Evolutionary conservation across 306 rosid genomes (phyloP), one percentile per base, ranked within the genome.

Genomic region (Corylus heterophylla): DNA sequence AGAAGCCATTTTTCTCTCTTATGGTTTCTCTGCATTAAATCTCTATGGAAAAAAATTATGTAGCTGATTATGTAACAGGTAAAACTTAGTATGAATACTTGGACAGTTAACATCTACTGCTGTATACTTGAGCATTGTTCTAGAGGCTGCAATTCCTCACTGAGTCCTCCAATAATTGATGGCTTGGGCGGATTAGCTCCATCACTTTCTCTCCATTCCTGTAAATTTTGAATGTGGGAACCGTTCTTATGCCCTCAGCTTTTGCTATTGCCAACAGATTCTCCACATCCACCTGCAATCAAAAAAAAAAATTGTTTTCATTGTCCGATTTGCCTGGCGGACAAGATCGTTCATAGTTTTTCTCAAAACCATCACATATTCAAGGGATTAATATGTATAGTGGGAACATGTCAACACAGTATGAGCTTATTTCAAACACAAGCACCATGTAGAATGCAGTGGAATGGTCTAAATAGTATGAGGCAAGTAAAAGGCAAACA

Each of bases 211-310:
- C 91, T 20, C 97, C 97, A 18, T 92, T 88, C 87, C 88, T 94
- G 85, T 90, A 94, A 20, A 94, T 87, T 82, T 92, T 92, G 76
- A 94, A 90, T 13, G 98, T 84, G 62, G 97, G 97, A 44, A 92
- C 85, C 2, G 70, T 74, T 83, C 85, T 91, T 79, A 91, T 85
- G 91, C 83, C 82, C 81, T 93, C 94, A 5, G 89, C 83, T 80
- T 93, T 93, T 12, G 96, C 92, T 77, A 91, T 63, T 18, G 88
- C 80, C 58, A 84, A 49, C 78, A 83, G 87, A 91, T 91, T 94
- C 83, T 89, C 97, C 56, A 89, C 92, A 25, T 91, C 92, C 86
- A 91, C 97, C 97, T 93, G 69, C 82, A 81, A 73, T 72, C 20
- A 20, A 66, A 71, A 49, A 18, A 68, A 12, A 50, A 20, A 82